Evolutionary conservation across 768 basidiomycete genomes (phyloP).

Genomic region (Galerina marginata): DNA sequence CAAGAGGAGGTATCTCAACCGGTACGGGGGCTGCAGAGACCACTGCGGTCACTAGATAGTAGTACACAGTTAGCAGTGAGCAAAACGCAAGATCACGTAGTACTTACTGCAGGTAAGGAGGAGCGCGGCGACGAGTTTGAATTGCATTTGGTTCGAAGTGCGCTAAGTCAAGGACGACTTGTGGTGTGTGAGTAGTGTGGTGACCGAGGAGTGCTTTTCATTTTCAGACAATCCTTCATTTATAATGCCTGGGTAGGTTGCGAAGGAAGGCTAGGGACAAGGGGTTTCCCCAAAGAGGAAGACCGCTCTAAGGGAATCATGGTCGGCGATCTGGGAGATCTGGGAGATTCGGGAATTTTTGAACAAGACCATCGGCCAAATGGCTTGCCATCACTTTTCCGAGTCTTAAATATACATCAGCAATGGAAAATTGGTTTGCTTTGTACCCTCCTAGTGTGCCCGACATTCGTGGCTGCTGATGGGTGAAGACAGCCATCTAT

Average conservation of each 20-base stretch:
- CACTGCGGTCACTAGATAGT: constrained; percentile 22
- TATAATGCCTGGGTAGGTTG: constrained; percentile 16
- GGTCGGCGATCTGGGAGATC: constrained; percentile 13
- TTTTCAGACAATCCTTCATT: constrained; percentile 6
- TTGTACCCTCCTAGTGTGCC: too few relatives aligned
- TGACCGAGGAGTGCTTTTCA: constrained; percentile 1
- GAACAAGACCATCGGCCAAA: neutral
- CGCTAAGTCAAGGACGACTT: constrained; percentile 1
- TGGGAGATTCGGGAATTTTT: neutral
- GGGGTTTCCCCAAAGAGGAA: constrained; percentile 17
- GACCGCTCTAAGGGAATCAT: constrained; percentile 1
- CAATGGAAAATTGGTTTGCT: too few relatives aligned
- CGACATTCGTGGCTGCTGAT: too few relatives aligned
- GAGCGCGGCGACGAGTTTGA: constrained; percentile 28
- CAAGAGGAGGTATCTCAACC: constrained; percentile 23
- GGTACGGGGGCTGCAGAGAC: constrained; percentile 37
- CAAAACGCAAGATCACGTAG: neutral
- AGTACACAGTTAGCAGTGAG: neutral
- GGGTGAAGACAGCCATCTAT: too few relatives aligned
- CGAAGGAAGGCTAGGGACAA: constrained; percentile 19
- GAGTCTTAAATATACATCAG: too few relatives aligned
- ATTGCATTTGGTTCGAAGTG: constrained; percentile 32
- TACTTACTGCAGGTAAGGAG: constrained; percentile 35
- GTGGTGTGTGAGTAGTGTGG: neutral
- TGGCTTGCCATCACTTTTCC: too few relatives aligned